Conservation (phyloP, 2,329 filamentous ascomycete genomes). For the Phialemonium atrogriseum region DNA sequence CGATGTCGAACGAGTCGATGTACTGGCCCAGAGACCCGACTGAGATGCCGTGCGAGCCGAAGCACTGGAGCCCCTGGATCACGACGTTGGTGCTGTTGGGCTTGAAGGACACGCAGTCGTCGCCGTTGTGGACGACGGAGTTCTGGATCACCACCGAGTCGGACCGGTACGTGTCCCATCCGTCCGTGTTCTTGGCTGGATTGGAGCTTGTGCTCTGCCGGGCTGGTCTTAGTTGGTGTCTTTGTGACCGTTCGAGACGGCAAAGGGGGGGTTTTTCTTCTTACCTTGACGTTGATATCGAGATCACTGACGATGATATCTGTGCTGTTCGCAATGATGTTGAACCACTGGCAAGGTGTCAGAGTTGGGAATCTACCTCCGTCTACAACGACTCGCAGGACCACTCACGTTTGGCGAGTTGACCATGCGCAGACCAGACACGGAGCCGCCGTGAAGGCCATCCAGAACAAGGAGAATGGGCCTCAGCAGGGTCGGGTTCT, state of each 20-base stretch:
- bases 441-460: constrained; percentile 44
- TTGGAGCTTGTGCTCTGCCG: constrained; percentile 39
- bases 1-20: constrained; percentile 45
- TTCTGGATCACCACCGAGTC: constrained; percentile 55
- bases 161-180: constrained; percentile 52
- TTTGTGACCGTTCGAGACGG: constrained; percentile 39
- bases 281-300: constrained; percentile 46
- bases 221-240: background rate
- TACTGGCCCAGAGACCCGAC: constrained; percentile 56
- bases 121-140: constrained; percentile 55
- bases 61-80: constrained; percentile 51
- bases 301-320: constrained; percentile 55
- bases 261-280: constrained; percentile 11
- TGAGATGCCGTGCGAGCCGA: constrained; percentile 53
- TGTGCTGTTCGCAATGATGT: constrained; percentile 54
- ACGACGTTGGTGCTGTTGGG: constrained; percentile 52
- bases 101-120: constrained; percentile 59
- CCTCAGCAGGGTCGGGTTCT: constrained; percentile 46
- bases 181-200: constrained; percentile 57
- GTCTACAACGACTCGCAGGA: no score
- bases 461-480: constrained; percentile 54
- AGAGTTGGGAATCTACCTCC: constrained; percentile 52
- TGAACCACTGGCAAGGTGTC: constrained; percentile 46
- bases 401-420: constrained; percentile 35
- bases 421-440: constrained; percentile 48